Evolutionary conservation across 345 rosid genomes (phyloP).

Genomic region (Erucastrum elatum): DNA sequence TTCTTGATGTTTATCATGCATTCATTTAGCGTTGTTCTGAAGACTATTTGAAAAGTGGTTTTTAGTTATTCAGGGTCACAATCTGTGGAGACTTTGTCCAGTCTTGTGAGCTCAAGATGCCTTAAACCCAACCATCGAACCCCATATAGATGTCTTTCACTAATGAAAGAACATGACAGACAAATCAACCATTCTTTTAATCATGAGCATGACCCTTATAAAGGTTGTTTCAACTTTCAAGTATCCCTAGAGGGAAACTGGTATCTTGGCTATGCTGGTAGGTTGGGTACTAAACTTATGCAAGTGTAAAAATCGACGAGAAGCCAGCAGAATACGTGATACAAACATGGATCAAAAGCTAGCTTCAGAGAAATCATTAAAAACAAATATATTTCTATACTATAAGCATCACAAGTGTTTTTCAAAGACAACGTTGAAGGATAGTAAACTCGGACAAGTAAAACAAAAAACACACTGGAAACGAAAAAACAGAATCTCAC

Average conservation of each 20-base stretch:
- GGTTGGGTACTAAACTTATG: conserved; percentile 38
- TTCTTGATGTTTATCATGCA: too few relatives aligned
- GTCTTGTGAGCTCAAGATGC: too few relatives aligned
- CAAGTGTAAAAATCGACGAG: neutral
- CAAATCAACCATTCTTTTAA: too few relatives aligned
- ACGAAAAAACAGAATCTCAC: neutral
- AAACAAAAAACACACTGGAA: neutral
- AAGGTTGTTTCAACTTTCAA: too few relatives aligned
- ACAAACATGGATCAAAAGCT: neutral
- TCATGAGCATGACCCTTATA: too few relatives aligned
- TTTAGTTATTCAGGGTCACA: neutral
- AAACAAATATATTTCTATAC: neutral
- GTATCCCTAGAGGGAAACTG: too few relatives aligned
- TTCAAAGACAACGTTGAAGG: neutral
- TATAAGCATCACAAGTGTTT: neutral
- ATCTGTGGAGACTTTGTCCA: too few relatives aligned
- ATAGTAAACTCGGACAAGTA: neutral
- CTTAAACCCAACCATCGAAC: too few relatives aligned
- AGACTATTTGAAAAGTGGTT: too few relatives aligned
- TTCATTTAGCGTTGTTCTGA: too few relatives aligned
- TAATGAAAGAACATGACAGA: too few relatives aligned
- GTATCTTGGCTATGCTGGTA: conserved; percentile 34
- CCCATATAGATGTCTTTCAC: too few relatives aligned
- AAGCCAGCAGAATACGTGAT: neutral
- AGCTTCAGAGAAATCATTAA: conserved; percentile 10